Conservation (phyloP, 306 rosid genomes). For the Malus sieversii region DNA sequence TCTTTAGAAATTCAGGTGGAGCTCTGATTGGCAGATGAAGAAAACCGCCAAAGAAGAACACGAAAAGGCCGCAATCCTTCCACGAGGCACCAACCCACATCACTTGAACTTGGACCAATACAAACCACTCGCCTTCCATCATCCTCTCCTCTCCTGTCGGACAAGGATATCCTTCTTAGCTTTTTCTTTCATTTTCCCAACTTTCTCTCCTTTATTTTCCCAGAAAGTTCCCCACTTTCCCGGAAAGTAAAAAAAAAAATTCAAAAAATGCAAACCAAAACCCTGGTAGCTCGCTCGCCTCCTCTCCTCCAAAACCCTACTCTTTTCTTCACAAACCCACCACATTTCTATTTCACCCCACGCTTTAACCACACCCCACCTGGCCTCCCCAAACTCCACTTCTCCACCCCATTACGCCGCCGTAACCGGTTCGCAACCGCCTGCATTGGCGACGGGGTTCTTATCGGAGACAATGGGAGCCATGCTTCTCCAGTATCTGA, state of each 20-base stretch:
- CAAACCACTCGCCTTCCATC: no score
- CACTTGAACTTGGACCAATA: no score
- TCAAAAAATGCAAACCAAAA: conserved; percentile 24
- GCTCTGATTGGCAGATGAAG: no score
- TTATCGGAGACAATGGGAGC: conserved; percentile 5
- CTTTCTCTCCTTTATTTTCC: neutral
- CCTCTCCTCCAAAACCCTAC: conserved; percentile 29
- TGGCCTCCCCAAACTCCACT: conserved; percentile 14
- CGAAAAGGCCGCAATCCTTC: no score
- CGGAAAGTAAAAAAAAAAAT: neutral
- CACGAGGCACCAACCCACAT: no score
- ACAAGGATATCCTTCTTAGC: neutral
- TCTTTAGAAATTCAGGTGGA: no score
- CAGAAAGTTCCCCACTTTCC: conserved; percentile 1
- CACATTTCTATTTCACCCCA: conserved; percentile 5
- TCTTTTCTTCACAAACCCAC: conserved; percentile 1
- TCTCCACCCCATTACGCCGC: neutral
- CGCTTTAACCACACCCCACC: neutral
- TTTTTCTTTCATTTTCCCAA: neutral
- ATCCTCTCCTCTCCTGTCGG: neutral
- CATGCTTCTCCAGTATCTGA: neutral
- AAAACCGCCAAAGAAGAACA: no score
- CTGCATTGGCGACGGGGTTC: conserved; percentile 7
- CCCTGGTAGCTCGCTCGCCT: conserved; percentile 1
- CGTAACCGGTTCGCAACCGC: conserved; percentile 2